Conservation (phyloP, 352 stramenopile genomes). For the Globisporangium takayamanum region DNA sequence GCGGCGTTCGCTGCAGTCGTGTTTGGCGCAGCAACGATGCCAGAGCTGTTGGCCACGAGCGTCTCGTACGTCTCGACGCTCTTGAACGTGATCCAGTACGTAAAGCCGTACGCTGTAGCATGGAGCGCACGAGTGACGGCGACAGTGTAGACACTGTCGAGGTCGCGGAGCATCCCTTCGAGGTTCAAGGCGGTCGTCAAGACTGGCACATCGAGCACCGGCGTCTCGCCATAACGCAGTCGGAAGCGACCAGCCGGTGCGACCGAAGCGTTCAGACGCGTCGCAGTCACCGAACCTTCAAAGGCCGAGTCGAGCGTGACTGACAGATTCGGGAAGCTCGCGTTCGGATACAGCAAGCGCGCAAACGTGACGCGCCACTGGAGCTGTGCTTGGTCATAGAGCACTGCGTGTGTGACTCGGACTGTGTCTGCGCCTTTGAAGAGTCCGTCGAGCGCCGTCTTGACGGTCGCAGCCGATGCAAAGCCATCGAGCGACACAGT, state of each 20-base stretch:
- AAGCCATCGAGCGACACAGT: conserved; percentile 44
- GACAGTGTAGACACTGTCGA: conserved; percentile 32
- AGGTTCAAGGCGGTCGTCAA: conserved; percentile 18
- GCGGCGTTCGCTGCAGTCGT: conserved; percentile 6
- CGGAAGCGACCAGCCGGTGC: conserved; percentile 29
- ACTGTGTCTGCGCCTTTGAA: conserved; percentile 24
- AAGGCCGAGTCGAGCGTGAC: conserved; percentile 24
- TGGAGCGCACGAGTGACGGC: conserved; percentile 16
- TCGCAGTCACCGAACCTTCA: conserved; percentile 29
- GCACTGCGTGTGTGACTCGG: conserved; percentile 24
- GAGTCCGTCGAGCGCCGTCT: conserved; percentile 34
- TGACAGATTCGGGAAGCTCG: conserved; percentile 32
- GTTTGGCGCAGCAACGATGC: conserved; percentile 12
- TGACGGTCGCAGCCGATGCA: conserved; percentile 27
- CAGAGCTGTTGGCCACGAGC: conserved; percentile 19
- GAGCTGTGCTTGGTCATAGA: conserved; percentile 26
- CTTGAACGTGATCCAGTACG: conserved; percentile 47
- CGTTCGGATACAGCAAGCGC: conserved; percentile 24
- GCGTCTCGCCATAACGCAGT: conserved; percentile 38
- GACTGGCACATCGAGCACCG: conserved; percentile 15
- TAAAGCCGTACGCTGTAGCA: conserved; percentile 28
- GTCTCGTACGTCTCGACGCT: conserved; percentile 38
- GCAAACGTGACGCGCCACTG: conserved; percentile 55
- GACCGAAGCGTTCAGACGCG: conserved; percentile 9
- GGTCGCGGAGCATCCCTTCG: conserved; percentile 23